Percentiles rank a stretch among this genome's conserved stretches.
These are phyloP conservation scores for Gomphus bonarii DNA, from an alignment of 1,284 basidiomycete genomes.

Conservation along the genomic window DNA sequence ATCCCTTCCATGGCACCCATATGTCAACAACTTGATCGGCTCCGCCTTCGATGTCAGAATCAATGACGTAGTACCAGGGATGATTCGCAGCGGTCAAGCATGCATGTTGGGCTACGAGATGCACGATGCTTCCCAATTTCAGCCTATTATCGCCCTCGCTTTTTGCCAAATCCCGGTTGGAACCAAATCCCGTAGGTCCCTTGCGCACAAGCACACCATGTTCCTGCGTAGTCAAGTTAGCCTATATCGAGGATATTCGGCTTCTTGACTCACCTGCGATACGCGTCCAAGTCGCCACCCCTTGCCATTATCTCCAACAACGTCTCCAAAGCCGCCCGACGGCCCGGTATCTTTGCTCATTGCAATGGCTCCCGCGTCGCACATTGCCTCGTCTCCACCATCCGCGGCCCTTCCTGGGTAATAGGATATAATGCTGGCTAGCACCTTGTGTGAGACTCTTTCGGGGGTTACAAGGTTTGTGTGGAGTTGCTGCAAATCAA, in stretches of 20 bases:
- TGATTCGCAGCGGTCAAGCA: conserved; percentile 71
- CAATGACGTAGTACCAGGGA: conserved; percentile 77
- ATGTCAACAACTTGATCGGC: conserved; percentile 60
- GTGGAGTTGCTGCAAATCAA: conserved; percentile 76
- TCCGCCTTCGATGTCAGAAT: conserved; percentile 38
- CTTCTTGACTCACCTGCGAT: conserved; percentile 34
- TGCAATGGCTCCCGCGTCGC: conserved; percentile 76
- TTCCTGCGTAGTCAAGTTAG: conserved; percentile 31
- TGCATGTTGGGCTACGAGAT: conserved; percentile 67
- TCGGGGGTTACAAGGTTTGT: conserved; percentile 52
- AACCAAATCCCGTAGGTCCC: neutral
- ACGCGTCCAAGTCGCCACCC: conserved; percentile 67
- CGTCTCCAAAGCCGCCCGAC: conserved; percentile 58
- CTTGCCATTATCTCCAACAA: conserved; percentile 39
- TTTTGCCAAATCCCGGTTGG: conserved; percentile 19
- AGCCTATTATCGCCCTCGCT: conserved; percentile 26
- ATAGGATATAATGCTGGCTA: conserved; percentile 65
- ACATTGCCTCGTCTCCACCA: conserved; percentile 62
- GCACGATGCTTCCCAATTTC: conserved; percentile 49
- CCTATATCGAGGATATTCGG: neutral
- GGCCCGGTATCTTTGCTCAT: conserved; percentile 81
- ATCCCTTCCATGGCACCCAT: conserved; percentile 88
- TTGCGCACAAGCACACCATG: conserved; percentile 56
- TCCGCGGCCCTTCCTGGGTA: conserved; percentile 59
- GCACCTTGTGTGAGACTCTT: conserved; percentile 57